These are phyloP conservation scores for Butyriboletus loyo DNA, from an alignment of 768 basidiomycete genomes.

Conservation along the genomic window DNA sequence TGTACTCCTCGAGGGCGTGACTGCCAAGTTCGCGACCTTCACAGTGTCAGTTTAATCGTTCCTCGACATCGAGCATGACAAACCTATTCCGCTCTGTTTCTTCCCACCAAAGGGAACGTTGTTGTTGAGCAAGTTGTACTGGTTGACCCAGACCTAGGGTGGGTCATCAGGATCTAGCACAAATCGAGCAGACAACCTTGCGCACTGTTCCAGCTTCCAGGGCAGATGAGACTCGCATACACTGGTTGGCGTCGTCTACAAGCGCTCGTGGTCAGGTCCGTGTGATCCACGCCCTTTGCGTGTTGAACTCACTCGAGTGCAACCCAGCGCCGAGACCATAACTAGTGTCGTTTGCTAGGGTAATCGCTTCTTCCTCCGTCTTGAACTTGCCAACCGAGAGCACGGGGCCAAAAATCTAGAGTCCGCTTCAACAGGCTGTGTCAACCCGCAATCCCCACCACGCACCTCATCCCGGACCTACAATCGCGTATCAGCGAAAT, in stretches of 20 bases:
- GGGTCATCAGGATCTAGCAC: constrained; percentile 3
- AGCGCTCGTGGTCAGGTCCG: constrained; percentile 21
- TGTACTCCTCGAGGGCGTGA: constrained; percentile 82
- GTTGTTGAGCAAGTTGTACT: constrained; percentile 79
- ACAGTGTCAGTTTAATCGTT: constrained; percentile 7
- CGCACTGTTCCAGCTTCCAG: constrained; percentile 87
- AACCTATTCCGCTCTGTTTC: constrained; percentile 87
- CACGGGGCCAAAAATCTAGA: constrained; percentile 92
- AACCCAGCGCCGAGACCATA: constrained; percentile 93
- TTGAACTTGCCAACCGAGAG: constrained; percentile 78
- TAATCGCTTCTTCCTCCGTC: constrained; percentile 83
- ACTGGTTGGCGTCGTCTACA: constrained; percentile 75
- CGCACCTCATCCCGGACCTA: constrained; percentile 34
- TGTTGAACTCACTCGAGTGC: constrained; percentile 66
- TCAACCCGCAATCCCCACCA: constrained; percentile 3
- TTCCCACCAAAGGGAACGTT: constrained; percentile 96
- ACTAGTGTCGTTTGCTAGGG: constrained; percentile 79
- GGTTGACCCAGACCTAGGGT: constrained; percentile 84
- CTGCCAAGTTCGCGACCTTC: constrained; percentile 85
- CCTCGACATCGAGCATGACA: not conserved
- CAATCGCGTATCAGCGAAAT: constrained; percentile 21
- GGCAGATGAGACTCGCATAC: constrained; percentile 82
- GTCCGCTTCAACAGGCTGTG: constrained; percentile 9
- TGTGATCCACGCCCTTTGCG: not conserved
- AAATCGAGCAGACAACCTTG: not conserved